These are phyloP conservation scores for Chalaropsis ovoidea DNA, from an alignment of 2,329 filamentous ascomycete genomes.

Conservation along the genomic window DNA sequence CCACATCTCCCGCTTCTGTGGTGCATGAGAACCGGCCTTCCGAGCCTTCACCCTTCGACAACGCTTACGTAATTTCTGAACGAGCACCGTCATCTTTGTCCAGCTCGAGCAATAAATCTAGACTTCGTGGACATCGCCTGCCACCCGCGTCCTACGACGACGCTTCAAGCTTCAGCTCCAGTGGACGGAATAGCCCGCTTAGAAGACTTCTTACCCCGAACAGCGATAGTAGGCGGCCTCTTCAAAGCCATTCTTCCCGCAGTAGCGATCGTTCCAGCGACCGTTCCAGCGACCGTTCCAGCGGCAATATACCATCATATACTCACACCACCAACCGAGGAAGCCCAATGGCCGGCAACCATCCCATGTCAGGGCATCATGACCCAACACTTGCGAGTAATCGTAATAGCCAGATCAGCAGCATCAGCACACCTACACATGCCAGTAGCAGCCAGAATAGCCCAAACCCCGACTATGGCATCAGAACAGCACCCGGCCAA, in stretches of 20 bases:
- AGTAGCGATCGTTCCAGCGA: background rate
- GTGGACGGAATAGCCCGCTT: background rate
- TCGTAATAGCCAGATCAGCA: conserved; percentile 11
- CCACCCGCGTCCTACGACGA: background rate
- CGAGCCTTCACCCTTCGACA: conserved; percentile 3
- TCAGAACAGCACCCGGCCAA: background rate
- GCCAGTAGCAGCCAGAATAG: background rate
- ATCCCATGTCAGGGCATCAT: background rate
- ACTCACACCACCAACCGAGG: background rate
- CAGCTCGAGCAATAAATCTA: background rate
- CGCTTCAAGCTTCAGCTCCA: background rate
- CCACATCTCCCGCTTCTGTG: conserved; percentile 3
- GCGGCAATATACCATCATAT: background rate
- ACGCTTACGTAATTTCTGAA: conserved; percentile 8
- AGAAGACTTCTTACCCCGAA: background rate
- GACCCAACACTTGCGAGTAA: conserved; percentile 7
- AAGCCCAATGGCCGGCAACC: background rate
- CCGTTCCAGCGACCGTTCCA: background rate
- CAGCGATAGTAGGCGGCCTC: background rate
- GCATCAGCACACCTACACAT: conserved; percentile 4
- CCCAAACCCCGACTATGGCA: conserved; percentile 18
- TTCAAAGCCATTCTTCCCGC: background rate
- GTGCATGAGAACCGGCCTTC: background rate
- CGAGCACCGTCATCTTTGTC: background rate
- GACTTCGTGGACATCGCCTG: background rate